Percentiles rank a stretch among this genome's conserved stretches.
Conservation (phyloP, 148 eudicot species). For the Amaranthus palmeri region DNA sequence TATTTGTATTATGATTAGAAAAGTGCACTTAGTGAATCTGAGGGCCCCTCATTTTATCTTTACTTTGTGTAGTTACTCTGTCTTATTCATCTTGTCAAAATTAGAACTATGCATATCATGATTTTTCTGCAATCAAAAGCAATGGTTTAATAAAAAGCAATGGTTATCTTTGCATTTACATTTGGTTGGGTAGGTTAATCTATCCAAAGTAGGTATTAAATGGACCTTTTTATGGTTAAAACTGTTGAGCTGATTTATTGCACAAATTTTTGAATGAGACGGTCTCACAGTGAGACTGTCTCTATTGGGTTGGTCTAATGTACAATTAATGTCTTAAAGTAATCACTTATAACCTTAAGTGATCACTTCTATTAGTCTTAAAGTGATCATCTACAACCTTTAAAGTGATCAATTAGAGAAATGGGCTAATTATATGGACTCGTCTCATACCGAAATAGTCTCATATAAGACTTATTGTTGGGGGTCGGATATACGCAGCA, state of each 20-base stretch:
- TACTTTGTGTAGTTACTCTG: constrained; percentile 5
- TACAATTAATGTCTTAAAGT: too few relatives aligned
- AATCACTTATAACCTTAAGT: too few relatives aligned
- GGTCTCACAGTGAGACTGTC: too few relatives aligned
- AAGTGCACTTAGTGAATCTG: not conserved
- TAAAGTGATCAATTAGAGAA: too few relatives aligned
- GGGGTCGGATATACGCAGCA: not conserved
- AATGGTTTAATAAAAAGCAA: not conserved
- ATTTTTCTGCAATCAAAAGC: constrained; percentile 1
- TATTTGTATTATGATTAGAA: not conserved
- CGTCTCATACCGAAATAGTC: too few relatives aligned
- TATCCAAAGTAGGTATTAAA: constrained; percentile 17
- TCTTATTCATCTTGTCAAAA: constrained; percentile 8
- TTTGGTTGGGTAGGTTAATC: constrained; percentile 19
- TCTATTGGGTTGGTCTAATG: too few relatives aligned
- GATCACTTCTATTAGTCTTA: too few relatives aligned
- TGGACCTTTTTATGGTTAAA: constrained; percentile 3
- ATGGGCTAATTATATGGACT: too few relatives aligned
- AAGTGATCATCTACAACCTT: too few relatives aligned
- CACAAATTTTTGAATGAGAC: too few relatives aligned
- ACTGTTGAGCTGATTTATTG: not conserved
- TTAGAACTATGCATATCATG: not conserved
- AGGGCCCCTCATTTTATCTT: not conserved
- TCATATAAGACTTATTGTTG: too few relatives aligned
- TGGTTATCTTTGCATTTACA: constrained; percentile 16